These are phyloP conservation scores for Plenodomus lindquistii DNA, from an alignment of 2,329 filamentous ascomycete genomes.

Conservation along the genomic window DNA sequence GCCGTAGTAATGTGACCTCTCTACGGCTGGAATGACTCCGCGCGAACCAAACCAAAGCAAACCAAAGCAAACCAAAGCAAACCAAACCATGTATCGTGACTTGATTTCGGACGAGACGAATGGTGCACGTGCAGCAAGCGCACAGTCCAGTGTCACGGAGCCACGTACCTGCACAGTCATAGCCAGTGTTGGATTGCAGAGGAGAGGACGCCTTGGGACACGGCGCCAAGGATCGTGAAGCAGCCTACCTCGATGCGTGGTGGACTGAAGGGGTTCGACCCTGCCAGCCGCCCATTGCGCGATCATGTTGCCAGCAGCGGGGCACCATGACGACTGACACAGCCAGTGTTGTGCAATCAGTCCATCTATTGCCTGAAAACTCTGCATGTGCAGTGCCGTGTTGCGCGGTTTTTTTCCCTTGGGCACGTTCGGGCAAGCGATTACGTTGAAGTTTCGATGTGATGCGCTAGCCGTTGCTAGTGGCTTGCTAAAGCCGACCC, in stretches of 20 bases:
- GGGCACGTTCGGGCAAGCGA: constrained; percentile 11
- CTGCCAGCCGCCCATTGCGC: background rate
- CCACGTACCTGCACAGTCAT: constrained; percentile 29
- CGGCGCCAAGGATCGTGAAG: constrained; percentile 37
- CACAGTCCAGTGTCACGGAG: constrained; percentile 32
- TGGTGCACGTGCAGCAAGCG: constrained; percentile 29
- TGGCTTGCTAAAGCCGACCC: constrained; percentile 6
- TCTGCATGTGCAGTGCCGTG: background rate
- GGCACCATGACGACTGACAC: too few relatives aligned
- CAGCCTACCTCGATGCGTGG: constrained; percentile 15
- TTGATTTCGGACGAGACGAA: constrained; percentile 2
- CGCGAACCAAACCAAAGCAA: background rate
- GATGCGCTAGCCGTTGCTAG: constrained; percentile 10
- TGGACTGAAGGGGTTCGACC: background rate
- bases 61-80: background rate
- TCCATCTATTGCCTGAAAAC: background rate
- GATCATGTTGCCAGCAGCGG: too few relatives aligned
- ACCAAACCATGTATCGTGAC: constrained; percentile 14
- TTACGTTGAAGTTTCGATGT: constrained; percentile 34
- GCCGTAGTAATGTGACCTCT: constrained; percentile 17
- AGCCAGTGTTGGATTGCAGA: background rate
- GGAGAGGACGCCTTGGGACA: constrained; percentile 9
- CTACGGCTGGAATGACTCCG: constrained; percentile 11
- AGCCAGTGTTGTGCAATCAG: too few relatives aligned
- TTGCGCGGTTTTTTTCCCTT: background rate